Conservation (phyloP, 108 stramenopile species). For the Thalassiosira profunda region DNA sequence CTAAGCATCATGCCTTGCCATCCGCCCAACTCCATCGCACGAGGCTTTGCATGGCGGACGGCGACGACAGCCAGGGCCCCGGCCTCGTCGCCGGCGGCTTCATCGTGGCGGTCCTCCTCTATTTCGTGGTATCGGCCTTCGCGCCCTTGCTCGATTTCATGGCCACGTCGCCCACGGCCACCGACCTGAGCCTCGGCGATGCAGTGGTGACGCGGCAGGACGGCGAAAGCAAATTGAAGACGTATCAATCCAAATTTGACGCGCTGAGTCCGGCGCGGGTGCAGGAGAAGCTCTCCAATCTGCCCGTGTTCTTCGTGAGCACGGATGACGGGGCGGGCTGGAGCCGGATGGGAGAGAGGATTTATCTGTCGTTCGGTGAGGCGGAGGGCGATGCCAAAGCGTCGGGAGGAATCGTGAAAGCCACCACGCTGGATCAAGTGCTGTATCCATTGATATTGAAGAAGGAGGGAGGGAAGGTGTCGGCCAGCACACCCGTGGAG, state of each 20-base stretch:
- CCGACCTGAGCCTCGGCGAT: conserved; percentile 41
- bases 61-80: conserved; percentile 8
- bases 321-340: conserved; percentile 5
- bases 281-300: conserved; percentile 52
- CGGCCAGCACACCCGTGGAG: conserved; percentile 43
- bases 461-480: conserved; percentile 37
- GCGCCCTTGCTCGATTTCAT: conserved; percentile 13
- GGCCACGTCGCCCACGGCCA: not conserved
- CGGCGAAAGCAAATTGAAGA: conserved; percentile 20
- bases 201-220: conserved; percentile 63
- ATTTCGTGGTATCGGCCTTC: conserved; percentile 23
- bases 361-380: conserved; percentile 55
- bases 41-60: not conserved
- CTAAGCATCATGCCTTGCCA: not conserved
- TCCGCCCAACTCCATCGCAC: no score
- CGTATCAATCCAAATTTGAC: conserved; percentile 42
- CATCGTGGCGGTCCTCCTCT: conserved; percentile 16
- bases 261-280: conserved; percentile 40
- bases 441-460: conserved; percentile 62
- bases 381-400: conserved; percentile 26
- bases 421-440: conserved; percentile 63
- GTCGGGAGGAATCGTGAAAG: conserved; percentile 34
- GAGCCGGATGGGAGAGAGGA: conserved; percentile 39
- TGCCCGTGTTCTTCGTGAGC: conserved; percentile 56
- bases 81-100: conserved; percentile 10